Evolutionary conservation across 2,329 filamentous ascomycete genomes (phyloP).

Genomic region (Calonectria multiphialidica): DNA sequence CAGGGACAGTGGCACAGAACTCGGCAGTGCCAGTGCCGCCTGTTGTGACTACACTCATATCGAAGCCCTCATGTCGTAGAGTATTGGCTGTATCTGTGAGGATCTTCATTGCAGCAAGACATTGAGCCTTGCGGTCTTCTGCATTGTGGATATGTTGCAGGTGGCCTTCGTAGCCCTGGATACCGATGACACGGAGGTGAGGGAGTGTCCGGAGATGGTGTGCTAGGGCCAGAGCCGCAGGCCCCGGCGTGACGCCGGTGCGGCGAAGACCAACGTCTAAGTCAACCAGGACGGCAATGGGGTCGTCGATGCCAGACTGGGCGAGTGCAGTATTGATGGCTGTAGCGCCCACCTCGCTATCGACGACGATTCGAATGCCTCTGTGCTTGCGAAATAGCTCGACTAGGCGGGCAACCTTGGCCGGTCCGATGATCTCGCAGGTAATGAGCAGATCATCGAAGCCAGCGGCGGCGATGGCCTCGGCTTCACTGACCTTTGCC

Average conservation of each 20-base stretch:
- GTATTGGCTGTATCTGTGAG: conserved; percentile 21
- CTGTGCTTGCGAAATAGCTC: conserved; percentile 28
- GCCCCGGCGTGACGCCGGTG: conserved; percentile 7
- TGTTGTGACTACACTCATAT: conserved; percentile 29
- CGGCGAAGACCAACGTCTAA: conserved; percentile 32
- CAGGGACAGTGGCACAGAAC: conserved; percentile 62
- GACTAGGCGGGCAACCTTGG: conserved; percentile 25
- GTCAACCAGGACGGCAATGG: conserved; percentile 27
- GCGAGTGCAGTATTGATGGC: conserved; percentile 25
- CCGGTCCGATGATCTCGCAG: conserved; percentile 29
- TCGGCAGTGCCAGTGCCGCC: conserved; percentile 47
- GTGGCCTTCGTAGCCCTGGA: conserved; percentile 36
- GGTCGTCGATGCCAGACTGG: conserved; percentile 4
- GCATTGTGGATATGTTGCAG: conserved; percentile 31
- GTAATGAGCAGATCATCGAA: conserved; percentile 37
- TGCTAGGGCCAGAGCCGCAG: conserved; percentile 14
- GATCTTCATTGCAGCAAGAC: conserved; percentile 23
- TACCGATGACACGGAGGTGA: conserved; percentile 26
- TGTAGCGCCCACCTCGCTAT: conserved; percentile 21
- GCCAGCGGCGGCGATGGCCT: conserved; percentile 29
- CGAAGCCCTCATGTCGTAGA: conserved; percentile 7
- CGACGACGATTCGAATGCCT: conserved; percentile 27
- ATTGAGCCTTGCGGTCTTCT: conserved; percentile 30
- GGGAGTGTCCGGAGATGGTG: conserved; percentile 13
- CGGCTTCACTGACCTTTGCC: conserved; percentile 33